Base-by-base conservation (phyloP, 352 stramenopile genomes). In the Globisporangium canariense region DNA sequence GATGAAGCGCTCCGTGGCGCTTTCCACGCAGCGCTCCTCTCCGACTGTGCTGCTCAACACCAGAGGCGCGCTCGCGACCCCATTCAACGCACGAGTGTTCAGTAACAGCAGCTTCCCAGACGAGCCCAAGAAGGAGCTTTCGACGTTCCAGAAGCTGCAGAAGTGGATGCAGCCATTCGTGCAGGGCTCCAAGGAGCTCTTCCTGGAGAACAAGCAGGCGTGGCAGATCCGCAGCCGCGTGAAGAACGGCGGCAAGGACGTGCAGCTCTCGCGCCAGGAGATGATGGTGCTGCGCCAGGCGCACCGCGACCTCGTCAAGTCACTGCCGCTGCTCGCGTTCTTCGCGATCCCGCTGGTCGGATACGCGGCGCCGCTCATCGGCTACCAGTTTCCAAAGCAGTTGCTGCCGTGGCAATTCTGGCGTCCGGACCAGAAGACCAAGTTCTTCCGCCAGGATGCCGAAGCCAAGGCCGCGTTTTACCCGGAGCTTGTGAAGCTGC, bases 321-420 rank as follows among this genome's bases (percentile, higher is more conserved):
- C 84, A 50, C 65, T 95, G 28, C 86, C 86, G 34, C 60, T 95
- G 34, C 58, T 95, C 30, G 64, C 71, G 47, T 88, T 92, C 70
- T 95, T 95, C 57, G 76, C 70, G 43, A 75, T 95, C 45, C 87
- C 87, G 18, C 43, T 87, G 1, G 46, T 90, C 36, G 87, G 87
- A 40, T 93, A 95, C 69, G 73, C 77, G 18, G 87, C 85, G 40
- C 87, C 87, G 8, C 52, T 95, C 30, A 58, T 95, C 36, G 87
- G 85, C 40, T 95, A 93, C 66, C 80, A 91, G 64, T 95, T 92
- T 66, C 87, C 85, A 18, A 95, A 94, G 74, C 83, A 90, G 55
- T 47, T 92, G 25, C 68, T 95, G 57, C 85, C 87, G 8, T 93
- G 83, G 83, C 87, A 95, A 69, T 95, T 95, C 72, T 95, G 87